Conservation (phyloP, 306 rosid species). For the Ammopiptanthus mongolicus region DNA sequence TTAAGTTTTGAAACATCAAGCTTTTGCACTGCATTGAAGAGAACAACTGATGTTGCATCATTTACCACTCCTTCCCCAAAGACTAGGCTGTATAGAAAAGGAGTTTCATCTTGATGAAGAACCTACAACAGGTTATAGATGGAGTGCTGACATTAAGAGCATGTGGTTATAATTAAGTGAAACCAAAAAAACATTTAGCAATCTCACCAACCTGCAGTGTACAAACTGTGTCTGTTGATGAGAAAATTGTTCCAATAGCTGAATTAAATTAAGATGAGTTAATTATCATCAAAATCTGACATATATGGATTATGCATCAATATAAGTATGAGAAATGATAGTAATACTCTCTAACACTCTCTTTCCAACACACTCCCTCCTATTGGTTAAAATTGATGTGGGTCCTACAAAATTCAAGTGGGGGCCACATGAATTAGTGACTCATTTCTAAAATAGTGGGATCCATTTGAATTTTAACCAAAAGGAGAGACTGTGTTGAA, state of each 20-base stretch:
- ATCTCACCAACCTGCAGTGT: conserved; percentile 78
- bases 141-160: conserved; percentile 1
- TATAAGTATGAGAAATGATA: too few species aligned
- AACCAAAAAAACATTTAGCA: conserved; percentile 13
- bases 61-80: conserved; percentile 97
- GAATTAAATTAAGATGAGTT: conserved; percentile 30
- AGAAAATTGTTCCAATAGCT: conserved; percentile 88
- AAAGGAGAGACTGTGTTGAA: too few species aligned
- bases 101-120: conserved; percentile 87
- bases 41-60: conserved; percentile 92
- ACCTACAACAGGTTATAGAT: conserved; percentile 43
- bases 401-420: too few species aligned
- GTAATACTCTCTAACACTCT: too few species aligned
- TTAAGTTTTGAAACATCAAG: conserved; percentile 48
- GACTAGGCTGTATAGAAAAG: conserved; percentile 81
- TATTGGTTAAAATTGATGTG: too few species aligned
- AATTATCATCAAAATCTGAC: conserved; percentile 11
- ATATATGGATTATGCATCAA: neutral
- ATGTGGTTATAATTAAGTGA: conserved; percentile 5
- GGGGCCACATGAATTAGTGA: too few species aligned
- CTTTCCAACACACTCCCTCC: too few species aligned
- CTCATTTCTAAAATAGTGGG: too few species aligned
- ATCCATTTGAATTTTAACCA: too few species aligned
- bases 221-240: conserved; percentile 89
- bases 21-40: conserved; percentile 85